Evolutionary conservation across 1,284 basidiomycete species (phyloP).

Genomic region (Xanthoconium separans): DNA sequence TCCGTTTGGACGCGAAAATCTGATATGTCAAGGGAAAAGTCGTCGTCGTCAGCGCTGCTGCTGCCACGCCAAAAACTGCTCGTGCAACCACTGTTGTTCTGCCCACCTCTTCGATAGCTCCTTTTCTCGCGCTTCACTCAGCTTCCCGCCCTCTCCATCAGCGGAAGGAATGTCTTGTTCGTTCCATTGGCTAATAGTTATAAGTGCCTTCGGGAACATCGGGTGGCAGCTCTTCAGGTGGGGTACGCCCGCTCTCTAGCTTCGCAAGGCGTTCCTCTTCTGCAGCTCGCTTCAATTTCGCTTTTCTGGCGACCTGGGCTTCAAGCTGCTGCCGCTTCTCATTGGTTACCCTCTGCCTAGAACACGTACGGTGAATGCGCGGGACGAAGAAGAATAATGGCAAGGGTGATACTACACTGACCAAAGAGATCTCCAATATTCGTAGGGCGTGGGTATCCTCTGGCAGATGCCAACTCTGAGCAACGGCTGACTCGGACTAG

Average conservation of each 20-base stretch:
- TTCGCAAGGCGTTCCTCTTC: slow-evolving; percentile 67
- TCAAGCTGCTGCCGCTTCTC: no score
- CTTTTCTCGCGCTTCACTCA: slow-evolving; percentile 84
- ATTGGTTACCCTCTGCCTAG: not conserved
- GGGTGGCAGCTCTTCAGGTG: slow-evolving; percentile 80
- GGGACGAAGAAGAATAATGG: not conserved
- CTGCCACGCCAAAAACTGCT: slow-evolving; percentile 65
- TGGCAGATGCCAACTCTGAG: not conserved
- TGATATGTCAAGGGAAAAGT: not conserved
- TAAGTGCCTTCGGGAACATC: slow-evolving; percentile 70
- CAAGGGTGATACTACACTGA: not conserved
- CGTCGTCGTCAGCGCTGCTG: slow-evolving; percentile 41
- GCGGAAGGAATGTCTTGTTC: slow-evolving; percentile 84
- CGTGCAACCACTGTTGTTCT: slow-evolving; percentile 76
- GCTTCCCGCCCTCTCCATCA: slow-evolving; percentile 80
- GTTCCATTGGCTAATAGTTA: slow-evolving; percentile 81
- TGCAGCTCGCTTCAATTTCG: no score
- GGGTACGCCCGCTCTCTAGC: slow-evolving; percentile 79
- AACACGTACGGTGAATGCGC: slow-evolving; percentile 5
- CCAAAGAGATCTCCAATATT: not conserved
- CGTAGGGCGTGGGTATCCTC: not conserved
- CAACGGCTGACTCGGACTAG: not conserved
- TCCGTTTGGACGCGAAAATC: not conserved
- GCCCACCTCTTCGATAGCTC: slow-evolving; percentile 80
- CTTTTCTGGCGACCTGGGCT: no score